phyloP scores from a whole-genome alignment of 768 basidiomycete species.

The Boletus bicolor region DNA sequence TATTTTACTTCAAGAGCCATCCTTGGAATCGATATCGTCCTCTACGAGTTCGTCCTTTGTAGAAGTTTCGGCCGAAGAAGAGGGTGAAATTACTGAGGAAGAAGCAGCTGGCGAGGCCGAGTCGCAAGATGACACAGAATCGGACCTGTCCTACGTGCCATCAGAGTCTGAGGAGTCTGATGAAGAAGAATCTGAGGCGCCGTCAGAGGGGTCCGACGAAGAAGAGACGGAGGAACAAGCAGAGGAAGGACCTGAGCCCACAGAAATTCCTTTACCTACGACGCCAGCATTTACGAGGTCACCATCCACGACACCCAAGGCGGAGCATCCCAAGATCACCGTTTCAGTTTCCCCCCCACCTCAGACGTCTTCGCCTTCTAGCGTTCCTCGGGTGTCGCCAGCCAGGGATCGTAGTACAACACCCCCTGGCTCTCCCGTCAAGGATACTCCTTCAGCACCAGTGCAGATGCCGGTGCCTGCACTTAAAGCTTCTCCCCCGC shows the following conservation, averaged over 20 bases:
- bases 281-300: slow-evolving; percentile 46
- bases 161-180: slow-evolving; percentile 29
- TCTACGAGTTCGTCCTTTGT: slow-evolving; percentile 46
- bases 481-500: slow-evolving; percentile 16
- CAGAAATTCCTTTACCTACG: slow-evolving; percentile 15
- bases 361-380: slow-evolving; percentile 20
- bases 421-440: slow-evolving; percentile 61
- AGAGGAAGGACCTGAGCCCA: slow-evolving; percentile 23
- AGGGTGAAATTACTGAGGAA: slow-evolving; percentile 19
- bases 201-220: slow-evolving; percentile 8
- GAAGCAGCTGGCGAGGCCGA: slow-evolving; percentile 27
- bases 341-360: slow-evolving; percentile 34
- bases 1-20: slow-evolving; percentile 11
- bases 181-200: slow-evolving; percentile 23
- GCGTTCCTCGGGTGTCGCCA: slow-evolving; percentile 28
- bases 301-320: slow-evolving; percentile 57
- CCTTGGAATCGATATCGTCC: slow-evolving; percentile 40
- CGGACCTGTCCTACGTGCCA: slow-evolving; percentile 25
- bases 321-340: slow-evolving; percentile 43
- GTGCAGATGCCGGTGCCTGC: slow-evolving; percentile 16
- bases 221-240: slow-evolving; percentile 22
- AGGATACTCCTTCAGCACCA: slow-evolving; percentile 30
- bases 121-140: slow-evolving; percentile 33
- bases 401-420: slow-evolving; percentile 51
- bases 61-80: slow-evolving; percentile 35